phyloP scores from a whole-genome alignment of 441 rosid species.

The Euphorbia schlechtendalii region DNA sequence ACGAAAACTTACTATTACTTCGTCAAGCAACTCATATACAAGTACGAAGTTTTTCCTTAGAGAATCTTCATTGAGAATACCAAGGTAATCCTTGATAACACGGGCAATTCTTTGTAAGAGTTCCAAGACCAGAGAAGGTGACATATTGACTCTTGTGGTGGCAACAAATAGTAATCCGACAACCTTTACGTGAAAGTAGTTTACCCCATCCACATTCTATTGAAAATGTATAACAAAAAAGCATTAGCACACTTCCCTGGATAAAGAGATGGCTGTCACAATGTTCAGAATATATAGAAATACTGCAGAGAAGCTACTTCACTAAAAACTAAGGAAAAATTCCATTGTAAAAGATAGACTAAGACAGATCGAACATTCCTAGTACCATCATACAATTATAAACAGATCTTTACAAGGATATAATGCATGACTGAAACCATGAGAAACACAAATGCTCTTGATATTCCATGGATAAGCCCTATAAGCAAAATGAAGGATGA shows the following conservation, averaged over 20 bases:
- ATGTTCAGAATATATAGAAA: too few relatives aligned
- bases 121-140: slow-evolving; percentile 86
- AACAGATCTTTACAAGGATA: neutral
- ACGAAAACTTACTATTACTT: slow-evolving; percentile 60
- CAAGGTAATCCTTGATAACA: slow-evolving; percentile 86
- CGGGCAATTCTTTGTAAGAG: slow-evolving; percentile 85
- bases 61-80: slow-evolving; percentile 84
- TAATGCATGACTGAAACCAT: neutral
- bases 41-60: slow-evolving; percentile 78
- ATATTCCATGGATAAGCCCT: neutral
- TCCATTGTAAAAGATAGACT: too few relatives aligned
- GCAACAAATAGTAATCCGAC: slow-evolving; percentile 81
- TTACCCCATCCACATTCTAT: slow-evolving; percentile 83
- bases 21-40: slow-evolving; percentile 81
- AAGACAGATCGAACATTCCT: too few relatives aligned
- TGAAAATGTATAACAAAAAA: slow-evolving; percentile 24
- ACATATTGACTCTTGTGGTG: slow-evolving; percentile 67
- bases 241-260: neutral
- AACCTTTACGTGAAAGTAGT: slow-evolving; percentile 78
- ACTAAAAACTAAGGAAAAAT: too few relatives aligned
- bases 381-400: neutral
- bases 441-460: neutral
- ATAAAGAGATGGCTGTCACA: neutral
- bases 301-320: too few relatives aligned
- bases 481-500: neutral